Conservation (phyloP, 352 stramenopile species). For the Globisporangium parvum region DNA sequence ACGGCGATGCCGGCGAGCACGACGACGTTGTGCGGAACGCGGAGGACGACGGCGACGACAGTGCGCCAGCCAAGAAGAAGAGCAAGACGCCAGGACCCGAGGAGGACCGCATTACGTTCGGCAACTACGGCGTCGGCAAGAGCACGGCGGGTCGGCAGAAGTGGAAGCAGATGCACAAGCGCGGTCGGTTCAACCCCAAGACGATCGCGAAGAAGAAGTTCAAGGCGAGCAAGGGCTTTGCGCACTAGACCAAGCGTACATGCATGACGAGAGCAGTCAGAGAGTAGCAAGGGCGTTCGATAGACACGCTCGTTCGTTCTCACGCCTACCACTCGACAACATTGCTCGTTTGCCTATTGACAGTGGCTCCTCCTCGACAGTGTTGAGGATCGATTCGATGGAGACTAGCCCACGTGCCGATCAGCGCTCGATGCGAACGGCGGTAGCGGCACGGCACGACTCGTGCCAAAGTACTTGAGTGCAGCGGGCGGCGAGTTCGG, state of each 20-base stretch:
- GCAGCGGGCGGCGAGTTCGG: conserved; percentile 60
- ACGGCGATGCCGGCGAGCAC: conserved; percentile 50
- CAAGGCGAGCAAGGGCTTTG: conserved; percentile 61
- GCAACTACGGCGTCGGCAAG: conserved; percentile 88
- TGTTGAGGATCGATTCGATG: conserved; percentile 1
- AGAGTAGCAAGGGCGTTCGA: too few relatives aligned
- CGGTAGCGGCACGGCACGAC: conserved; percentile 28
- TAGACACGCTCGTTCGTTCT: too few relatives aligned
- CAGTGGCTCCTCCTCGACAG: conserved; percentile 8
- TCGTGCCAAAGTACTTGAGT: conserved; percentile 53
- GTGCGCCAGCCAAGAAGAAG: conserved; percentile 12
- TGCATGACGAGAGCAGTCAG: too few relatives aligned
- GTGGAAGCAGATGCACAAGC: conserved; percentile 89
- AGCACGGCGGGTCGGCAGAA: conserved; percentile 91
- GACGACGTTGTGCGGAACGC: conserved; percentile 12
- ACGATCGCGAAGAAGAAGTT: conserved; percentile 85
- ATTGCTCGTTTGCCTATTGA: conserved; percentile 12
- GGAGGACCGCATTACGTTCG: conserved; percentile 86
- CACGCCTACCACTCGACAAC: too few relatives aligned
- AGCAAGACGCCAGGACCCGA: conserved; percentile 43
- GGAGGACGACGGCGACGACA: conserved; percentile 34
- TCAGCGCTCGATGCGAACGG: conserved; percentile 46
- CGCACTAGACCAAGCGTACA: conserved; percentile 33
- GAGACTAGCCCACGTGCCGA: conserved; percentile 16
- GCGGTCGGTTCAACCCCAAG: conserved; percentile 92